Evolutionary conservation across 1,284 basidiomycete species (phyloP), one percentile per base, ranked within the genome.

Genomic region (Ganoderma multipileum): DNA sequence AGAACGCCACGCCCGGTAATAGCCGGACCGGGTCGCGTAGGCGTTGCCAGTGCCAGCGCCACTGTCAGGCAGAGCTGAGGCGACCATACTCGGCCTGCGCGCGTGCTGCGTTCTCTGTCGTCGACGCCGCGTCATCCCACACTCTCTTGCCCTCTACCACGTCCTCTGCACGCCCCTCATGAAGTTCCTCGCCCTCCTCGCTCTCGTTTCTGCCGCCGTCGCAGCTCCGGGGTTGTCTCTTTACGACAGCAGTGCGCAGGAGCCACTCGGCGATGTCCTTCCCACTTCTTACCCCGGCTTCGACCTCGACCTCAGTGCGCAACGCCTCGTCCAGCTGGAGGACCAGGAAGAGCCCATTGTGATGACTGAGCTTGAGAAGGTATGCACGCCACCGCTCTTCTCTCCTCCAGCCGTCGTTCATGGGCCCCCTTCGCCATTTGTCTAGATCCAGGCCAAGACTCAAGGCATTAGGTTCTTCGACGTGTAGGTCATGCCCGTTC

Each of bases 301-400:
- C 77, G 81, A 81, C 74, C 81, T 95, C 67, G 90, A 95, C 81
- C 83, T 96, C 65, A 83, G 86, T 71, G 92, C 89, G 66, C 83
- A 84, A 67, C 87, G 95, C 64, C 86, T 96, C 61, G 89, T 97
- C 61, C 89, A 95, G 78, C 84, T 95, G 75, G 87, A 90, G 68
- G 91, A 87, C 62, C 81, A 87, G 54, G 68, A 67, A 70, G 81
- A 83, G 14, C 91, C 93, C 26, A 85, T 90, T 41, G 92, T 89
- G 90, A 91, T 95, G 81, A 88, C 94, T 16, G 95, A 97, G 80
- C 82, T 92, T 41, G 89, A 96, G 74, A 97, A 95, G 89, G 92
- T 90, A 44, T 30, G 23, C 28, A 65, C 42, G 39, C 33, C 30
- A 42, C 41, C 28, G 41, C 60, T 39, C 65, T 63, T 61, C 28